These are phyloP conservation scores for Penicillium polonicum DNA, from an alignment of 2,329 filamentous ascomycete genomes.

Conservation along the genomic window DNA sequence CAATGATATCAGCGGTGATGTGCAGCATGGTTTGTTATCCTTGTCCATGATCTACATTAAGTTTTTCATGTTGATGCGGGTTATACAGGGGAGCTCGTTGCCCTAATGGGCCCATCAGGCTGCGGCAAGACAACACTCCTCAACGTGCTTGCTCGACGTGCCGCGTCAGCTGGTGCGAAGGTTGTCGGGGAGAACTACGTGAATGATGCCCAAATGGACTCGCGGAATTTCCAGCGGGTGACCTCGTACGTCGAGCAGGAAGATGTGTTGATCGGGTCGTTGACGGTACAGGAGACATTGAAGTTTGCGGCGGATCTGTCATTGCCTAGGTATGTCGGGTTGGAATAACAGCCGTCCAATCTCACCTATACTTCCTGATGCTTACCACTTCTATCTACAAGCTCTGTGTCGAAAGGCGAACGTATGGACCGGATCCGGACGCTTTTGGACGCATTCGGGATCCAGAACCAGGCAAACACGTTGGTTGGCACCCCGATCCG, in stretches of 20 bases:
- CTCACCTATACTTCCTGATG: not conserved
- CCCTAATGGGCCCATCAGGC: conserved; percentile 75
- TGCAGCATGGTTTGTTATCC: conserved; percentile 56
- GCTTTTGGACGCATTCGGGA: conserved; percentile 70
- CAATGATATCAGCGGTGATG: conserved; percentile 60
- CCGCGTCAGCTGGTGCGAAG: conserved; percentile 53
- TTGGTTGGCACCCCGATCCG: conserved; percentile 78
- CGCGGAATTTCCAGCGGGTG: conserved; percentile 60
- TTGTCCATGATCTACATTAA: not conserved
- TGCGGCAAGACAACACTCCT: conserved; percentile 81
- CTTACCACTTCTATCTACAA: conserved; percentile 25
- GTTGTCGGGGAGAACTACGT: conserved; percentile 57
- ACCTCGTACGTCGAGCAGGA: conserved; percentile 85
- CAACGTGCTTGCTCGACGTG: conserved; percentile 70
- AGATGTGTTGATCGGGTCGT: conserved; percentile 75
- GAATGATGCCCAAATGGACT: conserved; percentile 60
- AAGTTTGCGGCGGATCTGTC: conserved; percentile 72
- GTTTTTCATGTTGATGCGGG: not conserved
- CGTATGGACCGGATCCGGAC: conserved; percentile 62
- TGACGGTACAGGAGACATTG: conserved; percentile 78
- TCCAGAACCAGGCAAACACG: conserved; percentile 66
- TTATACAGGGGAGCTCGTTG: conserved; percentile 65
- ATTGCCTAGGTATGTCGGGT: conserved; percentile 49
- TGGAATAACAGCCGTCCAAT: not conserved
- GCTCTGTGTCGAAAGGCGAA: conserved; percentile 55